phyloP scores from a whole-genome alignment of 306 rosid genomes.

The Vigna trinervia region DNA sequence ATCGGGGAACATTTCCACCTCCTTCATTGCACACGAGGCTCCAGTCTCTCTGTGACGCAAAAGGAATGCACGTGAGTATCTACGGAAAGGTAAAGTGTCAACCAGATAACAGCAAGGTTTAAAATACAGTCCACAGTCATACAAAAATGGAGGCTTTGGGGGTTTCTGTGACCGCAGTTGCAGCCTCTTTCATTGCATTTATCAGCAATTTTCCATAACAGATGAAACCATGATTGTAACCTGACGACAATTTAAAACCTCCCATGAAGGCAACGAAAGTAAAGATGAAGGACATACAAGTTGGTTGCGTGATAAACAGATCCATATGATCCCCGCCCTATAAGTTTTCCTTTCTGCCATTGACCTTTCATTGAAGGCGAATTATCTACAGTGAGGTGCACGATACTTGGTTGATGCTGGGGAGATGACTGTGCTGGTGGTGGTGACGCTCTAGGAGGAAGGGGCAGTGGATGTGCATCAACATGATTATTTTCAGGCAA shows the following conservation, averaged over 20 bases:
- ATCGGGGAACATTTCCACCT: constrained; percentile 90
- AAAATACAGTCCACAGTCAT: neutral
- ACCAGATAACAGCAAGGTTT: constrained; percentile 17
- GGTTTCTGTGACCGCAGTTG: neutral
- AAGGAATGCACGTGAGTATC: constrained; percentile 31
- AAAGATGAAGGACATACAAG: constrained; percentile 55
- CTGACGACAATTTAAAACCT: neutral
- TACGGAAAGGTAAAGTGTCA: constrained; percentile 10
- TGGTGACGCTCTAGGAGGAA: constrained; percentile 69
- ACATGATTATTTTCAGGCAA: constrained; percentile 60
- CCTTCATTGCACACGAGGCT: constrained; percentile 97
- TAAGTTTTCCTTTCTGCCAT: constrained; percentile 92
- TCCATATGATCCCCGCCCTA: constrained; percentile 95
- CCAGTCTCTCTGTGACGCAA: constrained; percentile 74
- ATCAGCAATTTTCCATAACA: neutral
- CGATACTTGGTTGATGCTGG: constrained; percentile 42
- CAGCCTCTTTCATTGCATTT: neutral
- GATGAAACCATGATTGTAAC: neutral
- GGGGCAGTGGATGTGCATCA: constrained; percentile 87
- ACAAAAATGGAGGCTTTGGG: neutral
- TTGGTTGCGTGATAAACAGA: constrained; percentile 85
- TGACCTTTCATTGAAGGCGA: constrained; percentile 67
- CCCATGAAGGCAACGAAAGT: constrained; percentile 31
- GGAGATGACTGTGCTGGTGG: constrained; percentile 47
- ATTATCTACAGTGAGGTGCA: constrained; percentile 50